Conservation (phyloP, 2,329 filamentous ascomycete species). For the Penicillium sp. region DNA sequence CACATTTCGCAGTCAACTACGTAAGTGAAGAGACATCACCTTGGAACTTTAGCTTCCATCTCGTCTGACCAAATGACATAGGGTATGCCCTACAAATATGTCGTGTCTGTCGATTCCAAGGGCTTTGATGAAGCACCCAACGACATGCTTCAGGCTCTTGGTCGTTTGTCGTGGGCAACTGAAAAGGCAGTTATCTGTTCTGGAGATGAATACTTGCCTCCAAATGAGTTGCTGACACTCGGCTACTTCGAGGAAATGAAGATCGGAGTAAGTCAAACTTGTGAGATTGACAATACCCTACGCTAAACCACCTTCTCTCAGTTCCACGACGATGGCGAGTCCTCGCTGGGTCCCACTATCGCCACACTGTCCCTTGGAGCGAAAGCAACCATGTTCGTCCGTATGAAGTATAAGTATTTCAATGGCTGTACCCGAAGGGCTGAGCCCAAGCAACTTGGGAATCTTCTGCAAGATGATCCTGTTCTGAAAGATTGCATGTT, state of each 20-base stretch:
- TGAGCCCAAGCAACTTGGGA: conserved; percentile 1
- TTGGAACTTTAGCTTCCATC: neutral
- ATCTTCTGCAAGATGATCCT: conserved; percentile 28
- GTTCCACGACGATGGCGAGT: conserved; percentile 61
- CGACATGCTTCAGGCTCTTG: conserved; percentile 46
- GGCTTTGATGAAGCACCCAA: conserved; percentile 43
- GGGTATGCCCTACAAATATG: conserved; percentile 61
- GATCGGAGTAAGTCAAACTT: conserved; percentile 44
- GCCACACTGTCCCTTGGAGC: conserved; percentile 55
- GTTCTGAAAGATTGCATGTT: conserved; percentile 34
- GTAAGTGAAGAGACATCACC: conserved; percentile 27
- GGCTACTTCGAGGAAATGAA: conserved; percentile 57
- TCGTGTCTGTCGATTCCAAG: conserved; percentile 49
- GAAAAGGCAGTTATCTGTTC: conserved; percentile 36
- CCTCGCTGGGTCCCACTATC: conserved; percentile 54
- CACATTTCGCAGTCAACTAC: conserved; percentile 52
- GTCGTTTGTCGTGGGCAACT: conserved; percentile 55
- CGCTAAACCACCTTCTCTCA: conserved; percentile 17
- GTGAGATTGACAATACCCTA: neutral
- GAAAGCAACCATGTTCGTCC: conserved; percentile 52
- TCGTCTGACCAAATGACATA: conserved; percentile 16
- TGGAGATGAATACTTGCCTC: conserved; percentile 34
- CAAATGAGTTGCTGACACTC: conserved; percentile 57
- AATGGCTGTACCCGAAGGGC: conserved; percentile 25
- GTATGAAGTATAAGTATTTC: conserved; percentile 54